Evolutionary conservation across 495 filamentous ascomycete species (phyloP).

Genomic region (Immersiella caudata): DNA sequence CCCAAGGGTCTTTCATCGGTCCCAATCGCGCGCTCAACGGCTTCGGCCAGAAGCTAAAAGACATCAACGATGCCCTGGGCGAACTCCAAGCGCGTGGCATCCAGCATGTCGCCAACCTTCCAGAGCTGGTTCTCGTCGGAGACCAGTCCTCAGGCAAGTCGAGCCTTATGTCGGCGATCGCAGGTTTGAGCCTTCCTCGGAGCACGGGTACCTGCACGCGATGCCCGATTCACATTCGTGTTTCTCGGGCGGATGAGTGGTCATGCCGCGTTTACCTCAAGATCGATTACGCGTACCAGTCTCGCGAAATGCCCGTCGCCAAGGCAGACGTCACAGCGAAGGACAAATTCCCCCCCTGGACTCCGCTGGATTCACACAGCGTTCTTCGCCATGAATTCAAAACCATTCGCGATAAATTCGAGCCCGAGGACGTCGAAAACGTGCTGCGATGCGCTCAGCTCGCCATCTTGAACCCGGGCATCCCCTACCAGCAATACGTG

Average conservation of each 20-base stretch:
- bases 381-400: slow-evolving; percentile 46
- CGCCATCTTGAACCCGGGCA: slow-evolving; percentile 66
- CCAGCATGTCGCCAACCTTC: slow-evolving; percentile 61
- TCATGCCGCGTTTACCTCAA: slow-evolving; percentile 65
- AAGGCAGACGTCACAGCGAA: slow-evolving; percentile 42
- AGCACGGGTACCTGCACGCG: slow-evolving; percentile 71
- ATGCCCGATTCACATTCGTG: slow-evolving; percentile 78
- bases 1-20: slow-evolving; percentile 37
- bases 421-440: slow-evolving; percentile 56
- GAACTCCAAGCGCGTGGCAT: slow-evolving; percentile 51
- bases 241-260: slow-evolving; percentile 62
- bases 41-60: slow-evolving; percentile 49
- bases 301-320: slow-evolving; percentile 32
- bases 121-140: slow-evolving; percentile 77
- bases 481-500: slow-evolving; percentile 48
- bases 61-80: slow-evolving; percentile 51
- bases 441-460: slow-evolving; percentile 70
- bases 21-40: slow-evolving; percentile 41
- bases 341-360: slow-evolving; percentile 53
- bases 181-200: slow-evolving; percentile 74
- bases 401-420: slow-evolving; percentile 42
- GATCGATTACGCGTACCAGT: slow-evolving; percentile 55
- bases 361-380: slow-evolving; percentile 23
- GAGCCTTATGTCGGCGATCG: slow-evolving; percentile 77
- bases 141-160: slow-evolving; percentile 83